Evolutionary conservation across 2,329 filamentous ascomycete genomes (phyloP), one percentile per base, ranked within the genome.

Genomic region (Xylariales sp.): DNA sequence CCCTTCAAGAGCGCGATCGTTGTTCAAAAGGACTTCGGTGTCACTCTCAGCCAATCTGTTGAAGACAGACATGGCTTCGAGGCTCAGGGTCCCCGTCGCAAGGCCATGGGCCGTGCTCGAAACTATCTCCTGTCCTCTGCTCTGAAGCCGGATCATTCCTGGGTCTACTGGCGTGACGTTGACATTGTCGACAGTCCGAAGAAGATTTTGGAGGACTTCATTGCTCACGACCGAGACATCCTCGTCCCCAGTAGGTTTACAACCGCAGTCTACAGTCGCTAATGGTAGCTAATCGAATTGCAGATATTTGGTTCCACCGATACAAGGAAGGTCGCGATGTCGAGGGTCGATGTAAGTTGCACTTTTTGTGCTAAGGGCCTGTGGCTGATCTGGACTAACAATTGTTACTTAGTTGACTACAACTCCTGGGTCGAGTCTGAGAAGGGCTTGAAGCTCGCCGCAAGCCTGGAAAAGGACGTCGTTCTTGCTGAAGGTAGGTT

Each of bases 121-220:
- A 98, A 98, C 62, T 98, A 95, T 62, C 73, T 98, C 15, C 77
- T 98, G 2, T 78, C 81, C 21, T 74, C 88, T 1, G 84, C 93
- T 4, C 60, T 98, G 53, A 95, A 94, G 68, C 81, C 89, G 0
- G 89, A 97, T 44, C 93, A 98, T 60, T 91, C 89, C 7, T 98
- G 93, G 93, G 90, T 97, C 7, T 97, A 96, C 63, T 98, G 93
- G 93, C 81, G 93, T 43, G 93, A 98, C 60, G 90, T 95, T 34
- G 93, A 98, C 62, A 96, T 98, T 52, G 81, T 87, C 32, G 90
- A 98, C 57, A 95, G 85, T 59, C 88, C 91, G 2, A 75, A 77
- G 46, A 83, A 78, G 56, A 94, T 98, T 44, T 72, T 98, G 23
- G 90, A 98, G 66, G 93, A 98, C 55, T 94, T 98, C 51, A 85